These are phyloP conservation scores for Panellus pusillus DNA, from an alignment of 768 basidiomycete species.

Conservation along the genomic window DNA sequence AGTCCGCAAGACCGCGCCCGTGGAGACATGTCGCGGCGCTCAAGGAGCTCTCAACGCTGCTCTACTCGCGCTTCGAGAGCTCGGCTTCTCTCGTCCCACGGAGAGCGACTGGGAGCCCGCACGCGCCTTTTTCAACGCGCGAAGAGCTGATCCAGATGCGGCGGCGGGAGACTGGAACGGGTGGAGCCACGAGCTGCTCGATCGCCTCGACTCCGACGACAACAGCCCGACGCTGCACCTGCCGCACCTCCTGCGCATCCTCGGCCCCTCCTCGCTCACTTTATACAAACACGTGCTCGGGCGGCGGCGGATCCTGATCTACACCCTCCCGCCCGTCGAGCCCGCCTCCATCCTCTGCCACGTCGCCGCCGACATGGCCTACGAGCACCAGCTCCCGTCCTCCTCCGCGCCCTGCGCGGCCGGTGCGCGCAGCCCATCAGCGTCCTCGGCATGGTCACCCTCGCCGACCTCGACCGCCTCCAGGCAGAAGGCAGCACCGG, in stretches of 20 bases:
- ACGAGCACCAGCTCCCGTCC: conserved; percentile 52
- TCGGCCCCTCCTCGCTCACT: conserved; percentile 77
- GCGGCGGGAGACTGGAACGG: conserved; percentile 64
- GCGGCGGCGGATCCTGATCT: conserved; percentile 73
- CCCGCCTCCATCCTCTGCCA: conserved; percentile 76
- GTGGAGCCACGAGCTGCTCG: conserved; percentile 63
- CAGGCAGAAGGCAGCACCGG: conserved; percentile 56
- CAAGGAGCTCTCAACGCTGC: conserved; percentile 53
- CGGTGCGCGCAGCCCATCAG: conserved; percentile 55
- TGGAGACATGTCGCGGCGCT: conserved; percentile 71
- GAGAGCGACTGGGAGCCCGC: conserved; percentile 67
- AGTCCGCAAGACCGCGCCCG: conserved; percentile 65
- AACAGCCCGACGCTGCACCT: conserved; percentile 67
- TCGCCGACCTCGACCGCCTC: conserved; percentile 68
- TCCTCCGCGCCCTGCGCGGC: conserved; percentile 65
- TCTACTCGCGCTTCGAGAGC: conserved; percentile 53
- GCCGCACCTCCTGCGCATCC: conserved; percentile 70
- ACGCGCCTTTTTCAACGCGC: conserved; percentile 62
- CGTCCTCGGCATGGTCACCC: conserved; percentile 79
- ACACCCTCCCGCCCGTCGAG: conserved; percentile 78
- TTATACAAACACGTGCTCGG: conserved; percentile 79
- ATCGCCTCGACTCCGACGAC: conserved; percentile 36
- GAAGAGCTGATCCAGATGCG: conserved; percentile 55
- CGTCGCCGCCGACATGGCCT: conserved; percentile 57
- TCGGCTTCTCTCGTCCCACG: conserved; percentile 44